These are phyloP conservation scores for Skeletonema potamos DNA, from an alignment of 108 stramenopile species.

Conservation along the genomic window DNA sequence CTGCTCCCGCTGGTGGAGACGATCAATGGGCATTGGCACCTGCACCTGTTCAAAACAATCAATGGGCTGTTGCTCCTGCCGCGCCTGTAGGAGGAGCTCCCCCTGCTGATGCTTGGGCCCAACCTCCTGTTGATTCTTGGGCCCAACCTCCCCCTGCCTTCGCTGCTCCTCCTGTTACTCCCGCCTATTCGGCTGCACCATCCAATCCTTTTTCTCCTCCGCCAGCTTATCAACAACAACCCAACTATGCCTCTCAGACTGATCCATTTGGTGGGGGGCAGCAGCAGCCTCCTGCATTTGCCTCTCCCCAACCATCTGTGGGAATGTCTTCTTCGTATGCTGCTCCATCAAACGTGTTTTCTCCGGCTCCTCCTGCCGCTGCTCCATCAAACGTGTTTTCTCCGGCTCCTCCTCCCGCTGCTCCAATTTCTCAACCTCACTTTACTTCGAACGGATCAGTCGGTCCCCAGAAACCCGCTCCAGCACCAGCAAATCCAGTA, in stretches of 20 bases:
- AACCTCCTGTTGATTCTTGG: slow-evolving; percentile 19
- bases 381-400: not conserved
- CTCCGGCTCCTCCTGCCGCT: slow-evolving; percentile 19
- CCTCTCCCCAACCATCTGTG: slow-evolving; percentile 2
- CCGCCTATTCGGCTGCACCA: slow-evolving; percentile 10
- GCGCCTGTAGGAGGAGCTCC: too few species aligned
- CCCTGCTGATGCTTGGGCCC: slow-evolving; percentile 25
- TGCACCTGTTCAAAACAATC: slow-evolving; percentile 37
- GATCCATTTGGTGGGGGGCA: slow-evolving; percentile 11
- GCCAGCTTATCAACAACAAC: not conserved
- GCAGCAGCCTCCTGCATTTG: slow-evolving; percentile 5
- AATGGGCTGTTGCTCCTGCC: slow-evolving; percentile 32
- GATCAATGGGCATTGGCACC: slow-evolving; percentile 48
- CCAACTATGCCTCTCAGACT: not conserved
- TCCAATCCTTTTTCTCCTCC: slow-evolving; percentile 29
- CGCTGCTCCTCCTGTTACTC: slow-evolving; percentile 11
- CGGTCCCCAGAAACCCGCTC: not conserved
- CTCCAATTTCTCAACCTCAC: slow-evolving; percentile 14
- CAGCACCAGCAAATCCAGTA: slow-evolving; percentile 5
- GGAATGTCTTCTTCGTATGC: slow-evolving; percentile 7
- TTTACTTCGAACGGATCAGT: slow-evolving; percentile 8
- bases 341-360: not conserved
- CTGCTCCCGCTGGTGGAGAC: slow-evolving; percentile 18
- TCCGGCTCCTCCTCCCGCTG: slow-evolving; percentile 19
- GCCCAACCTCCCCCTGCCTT: slow-evolving; percentile 11